Percentiles rank a stretch among this genome's conserved stretches.
Evolutionary conservation across 176 grass and related monocot species (phyloP).

Genomic region (maize (Zea mays)): Zm-B73-REFERENCE-NAM-5.0 NC_050105.1:31493001-31493500

Average conservation of each 20-base stretch:
- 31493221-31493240: background rate
- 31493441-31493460: slow-evolving; percentile 46
- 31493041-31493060: background rate
- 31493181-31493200: background rate
- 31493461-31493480: slow-evolving; percentile 31
- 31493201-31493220: slow-evolving; percentile 10
- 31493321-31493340: slow-evolving; percentile 75
- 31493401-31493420: slow-evolving; percentile 32
- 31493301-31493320: slow-evolving; percentile 72
- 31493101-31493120: background rate
- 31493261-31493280: slow-evolving; percentile 59
- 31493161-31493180: background rate
- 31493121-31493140: background rate
- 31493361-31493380: slow-evolving; percentile 47
- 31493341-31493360: slow-evolving; percentile 67
- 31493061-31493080: background rate
- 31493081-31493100: slow-evolving; percentile 4
- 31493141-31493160: background rate
- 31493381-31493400: slow-evolving; percentile 27
- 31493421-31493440: slow-evolving; percentile 36
- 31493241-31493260: slow-evolving; percentile 51
- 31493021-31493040: background rate
- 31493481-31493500: slow-evolving; percentile 43
- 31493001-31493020: background rate
- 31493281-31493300: slow-evolving; percentile 63